phyloP scores from a whole-genome alignment of 371 early-diverging fungal species.

The Chytridium lagenaria region DNA sequence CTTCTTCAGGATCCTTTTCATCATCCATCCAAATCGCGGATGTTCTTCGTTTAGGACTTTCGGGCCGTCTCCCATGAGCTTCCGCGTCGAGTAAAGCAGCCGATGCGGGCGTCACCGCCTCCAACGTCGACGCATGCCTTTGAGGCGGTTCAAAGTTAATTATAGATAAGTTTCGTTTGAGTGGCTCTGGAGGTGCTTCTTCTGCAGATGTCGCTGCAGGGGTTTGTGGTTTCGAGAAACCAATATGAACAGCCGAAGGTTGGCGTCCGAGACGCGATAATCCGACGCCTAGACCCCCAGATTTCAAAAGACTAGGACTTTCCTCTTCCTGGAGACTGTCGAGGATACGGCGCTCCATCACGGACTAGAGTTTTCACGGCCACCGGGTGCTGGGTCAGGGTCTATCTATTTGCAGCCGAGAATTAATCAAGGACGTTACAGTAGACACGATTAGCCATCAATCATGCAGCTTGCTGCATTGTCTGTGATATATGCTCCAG shows the following conservation, averaged over 20 bases:
- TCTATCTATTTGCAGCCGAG: no score
- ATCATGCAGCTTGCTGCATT: no score
- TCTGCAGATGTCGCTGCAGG: not conserved
- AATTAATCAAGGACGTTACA: no score
- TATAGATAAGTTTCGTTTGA: not conserved
- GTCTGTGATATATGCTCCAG: no score
- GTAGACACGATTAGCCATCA: no score
- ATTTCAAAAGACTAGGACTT: not conserved
- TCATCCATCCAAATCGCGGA: conserved; percentile 7
- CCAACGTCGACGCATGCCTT: conserved; percentile 10
- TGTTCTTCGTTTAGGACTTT: not conserved
- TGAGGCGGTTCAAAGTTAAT: not conserved
- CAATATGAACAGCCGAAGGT: conserved; percentile 15
- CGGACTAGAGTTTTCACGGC: no score
- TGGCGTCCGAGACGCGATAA: not conserved
- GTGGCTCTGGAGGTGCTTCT: not conserved
- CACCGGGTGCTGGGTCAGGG: no score
- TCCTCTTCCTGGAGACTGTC: conserved; percentile 15
- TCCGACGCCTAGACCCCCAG: not conserved
- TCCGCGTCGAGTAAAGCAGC: not conserved
- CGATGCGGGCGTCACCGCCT: conserved; percentile 7
- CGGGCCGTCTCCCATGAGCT: not conserved
- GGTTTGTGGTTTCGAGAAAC: not conserved
- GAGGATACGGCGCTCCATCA: conserved; percentile 8
- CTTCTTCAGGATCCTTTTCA: not conserved